phyloP scores from a whole-genome alignment of 495 filamentous ascomycete genomes.

The Tuber umbilicatum region DNA sequence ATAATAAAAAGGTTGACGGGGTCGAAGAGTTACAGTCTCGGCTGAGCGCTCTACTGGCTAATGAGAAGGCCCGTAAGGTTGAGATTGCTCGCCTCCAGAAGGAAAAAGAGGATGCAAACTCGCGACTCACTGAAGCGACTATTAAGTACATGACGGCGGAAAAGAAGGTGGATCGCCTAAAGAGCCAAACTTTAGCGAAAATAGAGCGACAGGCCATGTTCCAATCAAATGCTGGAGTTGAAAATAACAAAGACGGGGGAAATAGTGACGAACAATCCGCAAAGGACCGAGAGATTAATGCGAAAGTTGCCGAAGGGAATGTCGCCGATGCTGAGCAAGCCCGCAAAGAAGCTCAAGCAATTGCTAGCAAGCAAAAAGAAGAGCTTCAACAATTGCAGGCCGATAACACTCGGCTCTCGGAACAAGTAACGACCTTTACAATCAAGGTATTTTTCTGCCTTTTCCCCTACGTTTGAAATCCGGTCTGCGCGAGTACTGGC shows the following conservation, averaged over 20 bases:
- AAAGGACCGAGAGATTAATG: slow-evolving; percentile 48
- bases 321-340: slow-evolving; percentile 59
- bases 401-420: slow-evolving; percentile 71
- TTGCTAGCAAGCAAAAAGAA: slow-evolving; percentile 73
- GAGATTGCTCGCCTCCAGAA: slow-evolving; percentile 67
- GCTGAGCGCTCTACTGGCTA: slow-evolving; percentile 64
- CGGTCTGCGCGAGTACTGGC: slow-evolving; percentile 32
- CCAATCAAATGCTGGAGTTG: slow-evolving; percentile 49
- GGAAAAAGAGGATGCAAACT: slow-evolving; percentile 76
- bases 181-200: slow-evolving; percentile 82
- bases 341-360: slow-evolving; percentile 63
- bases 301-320: slow-evolving; percentile 40
- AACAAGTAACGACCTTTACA: slow-evolving; percentile 66
- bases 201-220: slow-evolving; percentile 80
- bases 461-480: neutral
- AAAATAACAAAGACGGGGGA: slow-evolving; percentile 52
- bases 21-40: slow-evolving; percentile 64
- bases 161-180: slow-evolving; percentile 80
- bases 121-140: slow-evolving; percentile 76
- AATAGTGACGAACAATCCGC: slow-evolving; percentile 40
- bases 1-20: slow-evolving; percentile 47
- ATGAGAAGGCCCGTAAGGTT: slow-evolving; percentile 69
- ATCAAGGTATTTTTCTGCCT: slow-evolving; percentile 48
- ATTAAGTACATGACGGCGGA: slow-evolving; percentile 90
- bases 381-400: slow-evolving; percentile 70